Evolutionary conservation across 805 yeast genomes (phyloP), one percentile per base, ranked within the genome.

Genomic region (Metschnikowia picachoensis): DNA sequence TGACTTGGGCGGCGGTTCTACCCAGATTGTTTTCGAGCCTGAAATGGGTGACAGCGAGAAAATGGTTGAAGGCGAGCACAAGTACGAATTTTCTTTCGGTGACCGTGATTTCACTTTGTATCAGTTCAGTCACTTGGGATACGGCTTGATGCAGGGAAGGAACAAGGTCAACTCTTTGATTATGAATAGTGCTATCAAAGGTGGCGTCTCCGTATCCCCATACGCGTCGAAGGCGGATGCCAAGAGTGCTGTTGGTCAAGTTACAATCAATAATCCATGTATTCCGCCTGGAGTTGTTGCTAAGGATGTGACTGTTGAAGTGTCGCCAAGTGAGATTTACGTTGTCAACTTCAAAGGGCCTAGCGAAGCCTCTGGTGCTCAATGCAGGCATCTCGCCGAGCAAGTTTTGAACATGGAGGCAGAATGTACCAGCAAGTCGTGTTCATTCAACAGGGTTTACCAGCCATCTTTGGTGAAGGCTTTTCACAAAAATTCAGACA

Each of bases 1-100:
- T 61, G 99, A 94, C 66, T 78, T 94, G 49, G 99, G 99, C 58
- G 99, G 99, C 60, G 98, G 98, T 4, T 89, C 97, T 7, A 94
- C 99, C 12, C 99, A 95, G 71, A 90, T 94, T 70, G 99, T 94
- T 7, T 94, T 94, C 66, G 98, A 94, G 73, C 99, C 99, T 17
- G 77, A 77, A n/a, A 82, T 82, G 61, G 60, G 65, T 30, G 66
- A 72, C 43, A 72, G 79, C 37, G 85, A 83, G 58, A 62, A 72
- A 53, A 79, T 92, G 85, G 69, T 77, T 39, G 90, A 83, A 11
- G 96, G 97, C 48, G 97, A 91, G 61, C 95, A 89, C 70, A 87
- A 87, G 66, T 90, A 83, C 63, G 78, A 79, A 51, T 76, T 90
- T 56, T 66, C 75, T 17, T 94, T 92, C 66, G 98, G 97, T 49